Conservation (phyloP, 768 basidiomycete genomes). For the Lepiota brunneoincarnata region DNA sequence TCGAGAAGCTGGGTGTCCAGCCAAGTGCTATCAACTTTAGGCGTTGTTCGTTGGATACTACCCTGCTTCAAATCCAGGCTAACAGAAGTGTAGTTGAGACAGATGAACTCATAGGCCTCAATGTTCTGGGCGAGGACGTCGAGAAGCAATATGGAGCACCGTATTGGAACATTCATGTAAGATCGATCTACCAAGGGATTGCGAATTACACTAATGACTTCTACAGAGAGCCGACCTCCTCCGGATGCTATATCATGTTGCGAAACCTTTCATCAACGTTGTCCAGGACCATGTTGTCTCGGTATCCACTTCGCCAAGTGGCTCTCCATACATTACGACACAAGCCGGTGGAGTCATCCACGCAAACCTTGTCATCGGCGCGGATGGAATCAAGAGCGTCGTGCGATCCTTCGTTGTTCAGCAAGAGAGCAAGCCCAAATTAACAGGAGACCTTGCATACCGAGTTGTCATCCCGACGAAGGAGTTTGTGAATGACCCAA, state of each 20-base stretch:
- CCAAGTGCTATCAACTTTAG: conserved; percentile 38
- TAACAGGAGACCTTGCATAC: conserved; percentile 66
- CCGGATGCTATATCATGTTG: conserved; percentile 32
- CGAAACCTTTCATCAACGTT: conserved; percentile 33
- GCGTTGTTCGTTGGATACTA: conserved; percentile 31
- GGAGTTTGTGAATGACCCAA: conserved; percentile 46
- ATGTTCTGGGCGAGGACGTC: conserved; percentile 23
- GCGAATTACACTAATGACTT: conserved; percentile 14
- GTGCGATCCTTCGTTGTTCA: conserved; percentile 48
- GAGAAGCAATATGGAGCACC: conserved; percentile 29
- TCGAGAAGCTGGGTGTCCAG: conserved; percentile 34
- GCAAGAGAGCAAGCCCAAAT: conserved; percentile 38
- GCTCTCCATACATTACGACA: conserved; percentile 31
- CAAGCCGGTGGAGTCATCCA: conserved; percentile 39
- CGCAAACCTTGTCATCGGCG: conserved; percentile 44
- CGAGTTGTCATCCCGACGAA: conserved; percentile 48
- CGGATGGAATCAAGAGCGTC: conserved; percentile 49
- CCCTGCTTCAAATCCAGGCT: background rate
- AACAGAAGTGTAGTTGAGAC: conserved; percentile 21
- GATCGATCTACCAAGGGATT: conserved; percentile 17
- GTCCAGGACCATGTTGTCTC: conserved; percentile 31
- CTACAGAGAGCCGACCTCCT: conserved; percentile 50
- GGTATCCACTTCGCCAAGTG: conserved; percentile 15
- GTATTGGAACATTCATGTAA: conserved; percentile 33
- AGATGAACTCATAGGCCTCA: conserved; percentile 28